phyloP scores from a whole-genome alignment of 169 alveolate genomes.

The Plasmodium vivax region DNA sequence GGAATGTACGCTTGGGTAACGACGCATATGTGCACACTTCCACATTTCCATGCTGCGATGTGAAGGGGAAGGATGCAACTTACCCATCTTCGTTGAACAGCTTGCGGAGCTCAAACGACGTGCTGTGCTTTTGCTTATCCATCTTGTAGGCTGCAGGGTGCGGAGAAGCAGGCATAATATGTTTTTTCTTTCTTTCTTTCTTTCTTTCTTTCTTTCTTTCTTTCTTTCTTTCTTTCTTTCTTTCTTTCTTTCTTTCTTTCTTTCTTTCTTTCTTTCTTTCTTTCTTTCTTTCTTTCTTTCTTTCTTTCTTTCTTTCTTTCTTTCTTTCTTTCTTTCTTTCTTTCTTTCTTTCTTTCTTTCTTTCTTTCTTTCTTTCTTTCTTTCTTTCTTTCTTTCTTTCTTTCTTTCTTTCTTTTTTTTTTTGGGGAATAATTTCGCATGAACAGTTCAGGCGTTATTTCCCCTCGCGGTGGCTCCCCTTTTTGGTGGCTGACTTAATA shows the following conservation, averaged over 20 bases:
- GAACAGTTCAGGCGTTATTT: not conserved
- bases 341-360: too few relatives aligned
- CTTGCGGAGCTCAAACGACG: conserved; percentile 31
- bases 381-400: too few relatives aligned
- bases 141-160: conserved; percentile 11
- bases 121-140: conserved; percentile 5
- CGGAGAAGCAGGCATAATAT: not conserved
- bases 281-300: too few relatives aligned
- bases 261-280: too few relatives aligned
- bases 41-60: not conserved
- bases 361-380: too few relatives aligned
- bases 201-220: too few relatives aligned
- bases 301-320: too few relatives aligned
- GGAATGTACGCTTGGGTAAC: not conserved
- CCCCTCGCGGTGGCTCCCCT: not conserved
- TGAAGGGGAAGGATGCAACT: not conserved
- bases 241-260: too few relatives aligned
- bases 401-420: too few relatives aligned
- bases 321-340: too few relatives aligned
- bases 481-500: conserved; percentile 24
- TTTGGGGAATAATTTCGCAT: not conserved
- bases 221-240: too few relatives aligned
- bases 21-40: not conserved
- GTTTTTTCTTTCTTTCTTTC: not conserved
- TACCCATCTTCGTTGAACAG: conserved; percentile 58